Conservation (phyloP, 192 early-diverging fungal species). For the Anaeromyces robustus region DNA sequence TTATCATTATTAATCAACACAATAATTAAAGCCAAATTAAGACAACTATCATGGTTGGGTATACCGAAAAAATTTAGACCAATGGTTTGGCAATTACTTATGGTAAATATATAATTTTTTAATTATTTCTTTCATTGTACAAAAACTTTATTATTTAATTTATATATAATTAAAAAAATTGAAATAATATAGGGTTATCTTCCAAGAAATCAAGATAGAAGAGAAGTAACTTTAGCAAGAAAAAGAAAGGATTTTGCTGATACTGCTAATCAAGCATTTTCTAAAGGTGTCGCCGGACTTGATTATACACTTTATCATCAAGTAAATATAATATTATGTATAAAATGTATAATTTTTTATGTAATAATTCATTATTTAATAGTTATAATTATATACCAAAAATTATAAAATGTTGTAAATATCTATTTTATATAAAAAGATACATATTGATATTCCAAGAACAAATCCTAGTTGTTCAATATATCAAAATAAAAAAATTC, state of each 20-base stretch:
- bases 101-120: constrained; percentile 44
- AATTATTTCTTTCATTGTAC: too few relatives aligned
- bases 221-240: constrained; percentile 62
- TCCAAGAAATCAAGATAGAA: constrained; percentile 71
- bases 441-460: constrained; percentile 87
- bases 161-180: neutral
- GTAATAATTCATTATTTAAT: too few relatives aligned
- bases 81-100: constrained; percentile 83
- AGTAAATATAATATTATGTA: constrained; percentile 20
- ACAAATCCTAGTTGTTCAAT: constrained; percentile 73
- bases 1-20: too few relatives aligned
- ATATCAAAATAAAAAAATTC: constrained; percentile 66
- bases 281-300: constrained; percentile 23
- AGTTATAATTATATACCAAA: too few relatives aligned
- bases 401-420: neutral
- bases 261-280: neutral
- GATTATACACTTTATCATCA: constrained; percentile 87
- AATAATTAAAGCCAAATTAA: constrained; percentile 29
- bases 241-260: constrained; percentile 92
- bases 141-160: too few relatives aligned
- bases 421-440: constrained; percentile 18
- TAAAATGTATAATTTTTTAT: too few relatives aligned
- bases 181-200: constrained; percentile 50
- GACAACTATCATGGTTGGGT: constrained; percentile 82
- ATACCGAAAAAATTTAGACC: constrained; percentile 72